These are phyloP conservation scores for Fusarium nanum DNA, from an alignment of 2,329 filamentous ascomycete genomes.

Conservation along the genomic window DNA sequence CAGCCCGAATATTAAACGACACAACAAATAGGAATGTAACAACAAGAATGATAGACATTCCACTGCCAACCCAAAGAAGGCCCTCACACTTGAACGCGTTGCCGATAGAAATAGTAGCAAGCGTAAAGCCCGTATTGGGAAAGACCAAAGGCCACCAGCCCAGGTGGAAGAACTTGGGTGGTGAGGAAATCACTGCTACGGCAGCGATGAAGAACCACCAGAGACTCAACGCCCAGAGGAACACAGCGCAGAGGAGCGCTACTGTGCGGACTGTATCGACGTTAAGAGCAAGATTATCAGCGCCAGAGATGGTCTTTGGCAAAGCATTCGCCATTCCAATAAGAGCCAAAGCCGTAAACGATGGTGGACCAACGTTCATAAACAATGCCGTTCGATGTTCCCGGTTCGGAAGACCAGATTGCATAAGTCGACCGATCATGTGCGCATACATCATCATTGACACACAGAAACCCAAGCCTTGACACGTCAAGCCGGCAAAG, in stretches of 20 bases:
- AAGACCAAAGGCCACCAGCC: conserved; percentile 75
- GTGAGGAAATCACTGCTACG: conserved; percentile 51
- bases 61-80: conserved; percentile 61
- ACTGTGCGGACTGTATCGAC: conserved; percentile 58
- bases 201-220: conserved; percentile 66
- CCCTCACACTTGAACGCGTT: conserved; percentile 59
- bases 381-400: conserved; percentile 77
- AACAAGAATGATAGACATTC: conserved; percentile 60
- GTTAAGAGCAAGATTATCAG: conserved; percentile 57
- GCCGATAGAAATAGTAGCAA: conserved; percentile 67
- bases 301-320: conserved; percentile 59
- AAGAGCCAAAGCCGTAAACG: conserved; percentile 76
- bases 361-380: conserved; percentile 80
- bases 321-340: conserved; percentile 69
- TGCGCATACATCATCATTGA: conserved; percentile 78
- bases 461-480: conserved; percentile 77
- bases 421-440: conserved; percentile 79
- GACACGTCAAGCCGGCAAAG: conserved; percentile 73
- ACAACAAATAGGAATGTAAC: conserved; percentile 59
- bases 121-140: conserved; percentile 69
- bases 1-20: conserved; percentile 58
- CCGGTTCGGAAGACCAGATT: conserved; percentile 66
- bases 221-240: conserved; percentile 71
- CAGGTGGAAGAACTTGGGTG: conserved; percentile 66
- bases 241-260: conserved; percentile 63